These are phyloP conservation scores for Aureobasidium sp. DNA, from an alignment of 2,329 filamentous ascomycete species.

Conservation along the genomic window DNA sequence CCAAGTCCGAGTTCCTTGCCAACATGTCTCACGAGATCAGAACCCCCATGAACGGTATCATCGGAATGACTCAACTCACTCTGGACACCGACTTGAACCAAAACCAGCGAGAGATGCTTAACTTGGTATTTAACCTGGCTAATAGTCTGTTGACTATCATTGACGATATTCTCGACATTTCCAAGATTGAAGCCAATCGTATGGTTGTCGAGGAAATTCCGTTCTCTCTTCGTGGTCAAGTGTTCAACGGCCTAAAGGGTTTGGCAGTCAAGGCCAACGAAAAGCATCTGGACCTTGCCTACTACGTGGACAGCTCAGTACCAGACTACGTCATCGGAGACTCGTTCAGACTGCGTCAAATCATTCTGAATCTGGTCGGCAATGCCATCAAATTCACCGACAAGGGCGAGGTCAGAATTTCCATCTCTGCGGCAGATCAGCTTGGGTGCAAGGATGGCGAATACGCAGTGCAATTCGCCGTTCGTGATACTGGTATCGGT, in stretches of 20 bases:
- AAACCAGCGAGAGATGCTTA: slow-evolving; percentile 96
- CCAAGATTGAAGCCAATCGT: slow-evolving; percentile 81
- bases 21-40: slow-evolving; percentile 99
- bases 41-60: slow-evolving; percentile 96
- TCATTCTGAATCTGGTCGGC: slow-evolving; percentile 93
- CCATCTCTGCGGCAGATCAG: slow-evolving; percentile 66
- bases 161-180: slow-evolving; percentile 65
- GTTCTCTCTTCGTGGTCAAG: slow-evolving; percentile 85
- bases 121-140: slow-evolving; percentile 92
- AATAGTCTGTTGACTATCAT: slow-evolving; percentile 97
- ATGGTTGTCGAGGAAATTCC: slow-evolving; percentile 99
- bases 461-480: slow-evolving; percentile 91
- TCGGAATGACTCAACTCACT: slow-evolving; percentile 95
- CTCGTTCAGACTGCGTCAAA: slow-evolving; percentile 90
- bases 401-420: slow-evolving; percentile 88
- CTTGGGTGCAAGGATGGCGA: slow-evolving; percentile 62
- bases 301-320: slow-evolving; percentile 86
- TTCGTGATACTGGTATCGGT: slow-evolving; percentile 93
- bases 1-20: slow-evolving; percentile 94
- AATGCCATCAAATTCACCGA: slow-evolving; percentile 99
- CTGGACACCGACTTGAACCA: slow-evolving; percentile 88
- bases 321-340: slow-evolving; percentile 95
- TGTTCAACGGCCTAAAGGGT: slow-evolving; percentile 96
- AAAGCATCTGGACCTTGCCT: slow-evolving; percentile 85
- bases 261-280: slow-evolving; percentile 96